Base-by-base conservation (phyloP, 768 basidiomycete genomes). In the Tulasnella sp. region DNA sequence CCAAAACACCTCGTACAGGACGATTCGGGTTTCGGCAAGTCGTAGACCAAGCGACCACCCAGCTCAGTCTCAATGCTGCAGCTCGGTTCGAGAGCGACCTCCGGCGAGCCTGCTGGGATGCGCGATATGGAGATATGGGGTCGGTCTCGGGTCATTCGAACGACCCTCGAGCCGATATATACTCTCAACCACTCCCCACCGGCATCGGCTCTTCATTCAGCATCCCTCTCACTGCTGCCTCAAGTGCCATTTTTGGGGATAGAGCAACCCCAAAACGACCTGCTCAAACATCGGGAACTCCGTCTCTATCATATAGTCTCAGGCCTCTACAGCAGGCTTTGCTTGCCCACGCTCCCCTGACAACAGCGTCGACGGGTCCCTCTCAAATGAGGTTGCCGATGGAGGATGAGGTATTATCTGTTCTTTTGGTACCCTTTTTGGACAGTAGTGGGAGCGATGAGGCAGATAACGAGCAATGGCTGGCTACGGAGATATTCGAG, bases 401-500 rank as follows among this genome's bases (percentile, higher is more conserved):
- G 71, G 91, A 93, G 81, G 81, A 81, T 8, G 84, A 89, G 49
- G 88, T 91, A 0, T 83, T 91, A 11, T 88, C 89, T 0, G 85
- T 88, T 0, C 82, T 92, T 9, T 82, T 91, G 29, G 83, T 82
- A 7, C 90, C 91, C 11, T 78, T 78, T 72, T n/a, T 77, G 22
- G 67, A 49, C 74, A 54, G 37, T 29, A 31, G 68, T 15, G 75
- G 40, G 36, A 64, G 68, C n/a, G 67, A 58, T 52, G 29, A 54
- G 25, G 58, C 84, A 3, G 88, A 89, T 36, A 85, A 88, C 49
- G 91, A 92, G 76, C 85, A 86, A 72, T 84, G 84, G 79, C 82
- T 85, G 19, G 87, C 91, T 0, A 81, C 90, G 19, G 91, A 91
- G 73, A 83, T 87, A 0, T 92, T 91, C 78, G 90, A 91, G 76